Conservation (phyloP, 2,329 filamentous ascomycete species). For the Ophiostoma triangulosporum region DNA sequence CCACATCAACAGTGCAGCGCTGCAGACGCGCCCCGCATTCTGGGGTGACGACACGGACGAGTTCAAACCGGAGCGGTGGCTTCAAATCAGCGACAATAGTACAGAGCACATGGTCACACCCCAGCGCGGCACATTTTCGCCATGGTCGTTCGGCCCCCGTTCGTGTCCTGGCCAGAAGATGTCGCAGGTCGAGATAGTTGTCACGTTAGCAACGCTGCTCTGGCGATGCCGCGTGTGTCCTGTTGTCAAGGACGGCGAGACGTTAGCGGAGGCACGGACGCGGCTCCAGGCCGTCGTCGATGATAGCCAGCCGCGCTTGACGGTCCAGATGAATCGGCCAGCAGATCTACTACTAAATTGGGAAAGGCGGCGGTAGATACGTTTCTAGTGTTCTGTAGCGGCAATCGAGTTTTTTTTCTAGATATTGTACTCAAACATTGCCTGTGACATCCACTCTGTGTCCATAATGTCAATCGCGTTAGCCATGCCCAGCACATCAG, state of each 20-base stretch:
- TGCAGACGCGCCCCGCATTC: constrained; percentile 17
- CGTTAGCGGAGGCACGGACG: constrained; percentile 12
- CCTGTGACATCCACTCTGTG: background rate
- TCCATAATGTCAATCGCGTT: background rate
- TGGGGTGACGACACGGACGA: constrained; percentile 22
- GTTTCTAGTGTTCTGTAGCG: too few relatives aligned
- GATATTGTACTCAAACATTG: background rate
- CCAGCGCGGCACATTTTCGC: constrained; percentile 27
- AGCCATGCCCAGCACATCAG: background rate
- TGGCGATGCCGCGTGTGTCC: constrained; percentile 16
- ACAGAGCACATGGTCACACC: constrained; percentile 14
- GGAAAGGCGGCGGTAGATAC: constrained; percentile 1
- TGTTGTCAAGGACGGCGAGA: constrained; percentile 16
- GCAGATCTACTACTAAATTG: constrained; percentile 13
- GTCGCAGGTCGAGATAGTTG: constrained; percentile 40
- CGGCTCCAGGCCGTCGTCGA: constrained; percentile 15
- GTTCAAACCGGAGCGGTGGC: constrained; percentile 28
- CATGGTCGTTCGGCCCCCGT: constrained; percentile 35
- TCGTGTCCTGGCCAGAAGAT: constrained; percentile 41
- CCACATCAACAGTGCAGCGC: constrained; percentile 21
- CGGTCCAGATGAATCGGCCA: constrained; percentile 20
- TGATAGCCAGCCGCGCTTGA: constrained; percentile 18
- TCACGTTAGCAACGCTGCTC: constrained; percentile 29
- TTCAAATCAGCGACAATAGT: constrained; percentile 17
- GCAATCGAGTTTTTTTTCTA: background rate